Evolutionary conservation across 345 rosid species (phyloP).

Genomic region (Lumnitzera littorea): DNA sequence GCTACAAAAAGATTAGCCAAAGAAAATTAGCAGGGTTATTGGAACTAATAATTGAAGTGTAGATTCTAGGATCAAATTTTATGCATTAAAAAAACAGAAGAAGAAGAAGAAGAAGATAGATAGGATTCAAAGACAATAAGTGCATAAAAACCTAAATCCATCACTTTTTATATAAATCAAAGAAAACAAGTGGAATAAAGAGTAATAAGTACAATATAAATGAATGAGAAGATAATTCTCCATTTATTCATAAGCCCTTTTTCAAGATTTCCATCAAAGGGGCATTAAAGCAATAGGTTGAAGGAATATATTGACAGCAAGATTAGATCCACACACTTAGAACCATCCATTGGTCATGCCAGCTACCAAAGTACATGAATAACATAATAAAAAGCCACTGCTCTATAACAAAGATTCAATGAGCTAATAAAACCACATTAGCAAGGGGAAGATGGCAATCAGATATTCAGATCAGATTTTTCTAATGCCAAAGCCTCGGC

Average conservation of each 20-base stretch:
- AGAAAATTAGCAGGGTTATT: constrained; percentile 6
- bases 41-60: background rate
- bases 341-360: background rate
- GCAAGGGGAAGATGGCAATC: background rate
- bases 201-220: too few species aligned
- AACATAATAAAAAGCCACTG: background rate
- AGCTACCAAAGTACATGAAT: background rate
- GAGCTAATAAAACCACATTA: background rate
- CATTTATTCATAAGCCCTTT: too few species aligned
- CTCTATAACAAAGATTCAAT: background rate
- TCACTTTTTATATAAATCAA: too few species aligned
- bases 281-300: too few species aligned
- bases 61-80: background rate
- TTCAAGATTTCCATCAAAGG: too few species aligned
- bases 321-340: background rate
- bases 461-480: background rate
- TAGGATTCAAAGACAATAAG: too few species aligned
- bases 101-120: too few species aligned
- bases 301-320: too few species aligned
- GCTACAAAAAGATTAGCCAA: constrained; percentile 37
- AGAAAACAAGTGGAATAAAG: too few species aligned
- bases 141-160: too few species aligned
- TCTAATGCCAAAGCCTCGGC: background rate
- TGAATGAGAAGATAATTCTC: too few species aligned
- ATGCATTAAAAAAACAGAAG: too few species aligned